Conservation (phyloP, 2,329 filamentous ascomycete genomes). For the Aspergillus melleus region DNA sequence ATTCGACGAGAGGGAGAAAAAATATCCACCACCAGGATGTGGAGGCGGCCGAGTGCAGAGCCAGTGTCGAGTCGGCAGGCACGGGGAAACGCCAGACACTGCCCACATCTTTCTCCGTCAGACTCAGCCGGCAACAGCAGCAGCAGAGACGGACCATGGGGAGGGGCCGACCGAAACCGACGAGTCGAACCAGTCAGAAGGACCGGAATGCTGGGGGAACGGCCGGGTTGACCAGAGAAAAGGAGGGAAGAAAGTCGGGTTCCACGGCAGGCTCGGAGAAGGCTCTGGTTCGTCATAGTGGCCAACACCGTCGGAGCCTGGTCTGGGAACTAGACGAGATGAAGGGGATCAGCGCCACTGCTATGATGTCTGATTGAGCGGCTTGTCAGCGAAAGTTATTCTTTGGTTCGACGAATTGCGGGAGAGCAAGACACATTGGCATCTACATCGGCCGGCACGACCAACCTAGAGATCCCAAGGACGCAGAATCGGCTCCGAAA, state of each 20-base stretch:
- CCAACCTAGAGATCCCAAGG: background rate
- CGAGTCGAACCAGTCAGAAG: constrained; percentile 9
- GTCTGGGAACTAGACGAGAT: constrained; percentile 8
- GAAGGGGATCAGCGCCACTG: constrained; percentile 12
- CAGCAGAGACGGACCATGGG: constrained; percentile 3
- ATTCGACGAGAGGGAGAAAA: constrained; percentile 3
- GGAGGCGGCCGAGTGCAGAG: constrained; percentile 11
- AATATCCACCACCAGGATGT: constrained; percentile 13
- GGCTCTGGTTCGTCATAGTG: constrained; percentile 11
- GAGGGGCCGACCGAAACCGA: constrained; percentile 24
- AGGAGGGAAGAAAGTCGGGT: constrained; percentile 11
- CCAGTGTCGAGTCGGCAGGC: constrained; percentile 2
- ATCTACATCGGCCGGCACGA: background rate
- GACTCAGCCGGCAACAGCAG: background rate
- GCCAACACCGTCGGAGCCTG: constrained; percentile 6
- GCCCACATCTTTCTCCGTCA: background rate
- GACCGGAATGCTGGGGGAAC: constrained; percentile 10
- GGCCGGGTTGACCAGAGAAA: constrained; percentile 5
- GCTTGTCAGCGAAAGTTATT: background rate
- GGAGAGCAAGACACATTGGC: background rate
- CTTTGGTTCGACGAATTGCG: constrained; percentile 5
- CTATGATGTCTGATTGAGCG: background rate
- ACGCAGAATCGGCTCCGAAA: background rate
- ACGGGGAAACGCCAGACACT: background rate
- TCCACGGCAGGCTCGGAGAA: constrained; percentile 14